Percentiles rank a stretch among this genome's conserved stretches.
Conservation (phyloP, 768 basidiomycete species). For the Leccinum longicurvipes region DNA sequence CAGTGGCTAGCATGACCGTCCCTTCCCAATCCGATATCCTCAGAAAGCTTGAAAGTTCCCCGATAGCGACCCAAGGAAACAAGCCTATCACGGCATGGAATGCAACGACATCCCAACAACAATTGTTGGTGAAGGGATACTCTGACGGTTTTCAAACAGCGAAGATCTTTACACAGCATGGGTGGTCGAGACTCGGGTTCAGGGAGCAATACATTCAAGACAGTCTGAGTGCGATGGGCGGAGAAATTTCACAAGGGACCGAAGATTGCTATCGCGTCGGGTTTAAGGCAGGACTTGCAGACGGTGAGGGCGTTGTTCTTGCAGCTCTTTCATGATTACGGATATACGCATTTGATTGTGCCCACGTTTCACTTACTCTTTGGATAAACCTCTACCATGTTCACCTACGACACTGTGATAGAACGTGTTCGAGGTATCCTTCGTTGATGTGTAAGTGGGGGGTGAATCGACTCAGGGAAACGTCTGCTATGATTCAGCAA, state of each 20-base stretch:
- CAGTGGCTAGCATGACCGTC: slow-evolving; percentile 9
- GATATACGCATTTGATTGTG: too few species aligned
- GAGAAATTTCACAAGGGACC: slow-evolving; percentile 4
- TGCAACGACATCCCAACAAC: slow-evolving; percentile 7
- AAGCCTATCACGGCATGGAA: slow-evolving; percentile 3
- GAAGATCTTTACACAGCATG: slow-evolving; percentile 48
- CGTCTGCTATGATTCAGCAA: too few species aligned
- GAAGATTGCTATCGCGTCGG: slow-evolving; percentile 10
- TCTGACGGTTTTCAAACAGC: slow-evolving; percentile 57
- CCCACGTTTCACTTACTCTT: too few species aligned
- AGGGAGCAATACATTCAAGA: slow-evolving; percentile 57
- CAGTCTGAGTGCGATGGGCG: slow-evolving; percentile 26
- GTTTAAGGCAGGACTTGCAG: slow-evolving; percentile 14
- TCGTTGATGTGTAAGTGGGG: too few species aligned
- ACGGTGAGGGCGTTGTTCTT: slow-evolving; percentile 13
- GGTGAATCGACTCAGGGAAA: too few species aligned
- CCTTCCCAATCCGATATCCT: slow-evolving; percentile 15
- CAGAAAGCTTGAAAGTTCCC: not conserved
- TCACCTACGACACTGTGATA: too few species aligned
- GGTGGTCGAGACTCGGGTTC: slow-evolving; percentile 56
- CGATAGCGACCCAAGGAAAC: not conserved
- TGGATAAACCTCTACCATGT: too few species aligned
- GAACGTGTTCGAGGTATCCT: too few species aligned
- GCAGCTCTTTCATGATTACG: slow-evolving; percentile 7
- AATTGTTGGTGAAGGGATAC: slow-evolving; percentile 42